Percentiles rank a stretch among this genome's conserved stretches.
Conservation (phyloP, 257 asterid species). For the Misopates orontium region DNA sequence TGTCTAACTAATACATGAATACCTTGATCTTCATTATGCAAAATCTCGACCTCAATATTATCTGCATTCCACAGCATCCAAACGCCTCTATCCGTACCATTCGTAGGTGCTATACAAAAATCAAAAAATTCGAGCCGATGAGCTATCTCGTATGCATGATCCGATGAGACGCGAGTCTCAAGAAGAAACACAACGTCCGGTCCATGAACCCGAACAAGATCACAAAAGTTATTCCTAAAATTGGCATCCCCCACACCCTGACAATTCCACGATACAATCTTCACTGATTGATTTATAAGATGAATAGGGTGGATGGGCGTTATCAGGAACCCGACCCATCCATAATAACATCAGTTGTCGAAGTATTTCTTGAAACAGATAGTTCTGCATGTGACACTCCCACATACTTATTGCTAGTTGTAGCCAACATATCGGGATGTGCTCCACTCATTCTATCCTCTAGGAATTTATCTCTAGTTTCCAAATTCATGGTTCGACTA, state of each 20-base stretch:
- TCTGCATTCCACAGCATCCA: not conserved
- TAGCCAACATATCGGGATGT: too few relatives aligned
- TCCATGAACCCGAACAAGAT: not conserved
- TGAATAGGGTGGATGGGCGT: too few relatives aligned
- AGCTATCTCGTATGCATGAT: not conserved
- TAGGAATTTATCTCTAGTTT: too few relatives aligned
- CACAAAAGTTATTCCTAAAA: not conserved
- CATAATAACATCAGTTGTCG: too few relatives aligned
- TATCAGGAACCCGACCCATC: too few relatives aligned
- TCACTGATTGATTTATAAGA: too few relatives aligned
- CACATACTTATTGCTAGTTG: too few relatives aligned
- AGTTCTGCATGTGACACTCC: too few relatives aligned
- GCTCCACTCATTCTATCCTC: too few relatives aligned
- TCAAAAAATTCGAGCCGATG: not conserved
- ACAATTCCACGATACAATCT: too few relatives aligned
- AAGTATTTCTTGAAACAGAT: too few relatives aligned
- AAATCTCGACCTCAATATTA: not conserved
- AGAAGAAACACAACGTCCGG: not conserved
- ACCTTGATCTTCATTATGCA: not conserved
- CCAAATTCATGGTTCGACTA: too few relatives aligned
- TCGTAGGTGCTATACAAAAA: not conserved
- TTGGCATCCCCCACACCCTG: not conserved
- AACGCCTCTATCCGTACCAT: not conserved
- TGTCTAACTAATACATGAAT: not conserved
- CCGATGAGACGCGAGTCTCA: not conserved